Base-by-base conservation (phyloP, 495 filamentous ascomycete species). In the Staphylotrichum longicolle region DNA sequence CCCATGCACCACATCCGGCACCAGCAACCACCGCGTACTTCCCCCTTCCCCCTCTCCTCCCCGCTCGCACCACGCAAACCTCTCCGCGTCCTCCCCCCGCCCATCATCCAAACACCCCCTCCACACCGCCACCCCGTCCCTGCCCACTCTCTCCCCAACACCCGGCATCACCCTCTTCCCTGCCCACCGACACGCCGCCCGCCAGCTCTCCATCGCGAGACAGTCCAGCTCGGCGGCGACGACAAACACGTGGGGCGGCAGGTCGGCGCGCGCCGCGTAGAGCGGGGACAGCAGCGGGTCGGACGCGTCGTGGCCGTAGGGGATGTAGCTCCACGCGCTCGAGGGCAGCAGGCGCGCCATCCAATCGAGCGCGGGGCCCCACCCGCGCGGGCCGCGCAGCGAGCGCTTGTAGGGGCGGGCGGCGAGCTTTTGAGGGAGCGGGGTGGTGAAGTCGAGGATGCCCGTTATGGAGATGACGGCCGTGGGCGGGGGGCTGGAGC, bases 171-270 rank as follows among this genome's bases (percentile, higher is more conserved):
- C 64, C 0, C 62, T 11, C 44, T 39, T 40, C 15, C 64, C 70
- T 10, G 37, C 70, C 47, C 73, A 60, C 44, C 61, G 61, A 41
- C 61, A 72, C 30, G 70, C 75, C 53, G 74, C 66, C 33, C 65
- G 44, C 74, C 70, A 75, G 46, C 65, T 65, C 61, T 75, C 75
- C 32, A 74, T 63, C 9, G 72, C 74, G 0, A 77, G 65, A 32
- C 68, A 67, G 53, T 87, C 64, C 66, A 83, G 40, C 81, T 87
- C 76, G 70, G 74, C 66, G 72, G 76, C 63, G 72, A 87, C 60
- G 77, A 86, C 70, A 74, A 83, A 72, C 7, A 74, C 63, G 32
- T 72, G 72, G 41, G 70, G 66, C 35, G 75, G 73, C 15, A 77
- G 64, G 8, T 64, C 60, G 7, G 60, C 66, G 34, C 71, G 66